phyloP scores from a whole-genome alignment of 2,329 filamentous ascomycete genomes.

The Fusarium concolor region DNA sequence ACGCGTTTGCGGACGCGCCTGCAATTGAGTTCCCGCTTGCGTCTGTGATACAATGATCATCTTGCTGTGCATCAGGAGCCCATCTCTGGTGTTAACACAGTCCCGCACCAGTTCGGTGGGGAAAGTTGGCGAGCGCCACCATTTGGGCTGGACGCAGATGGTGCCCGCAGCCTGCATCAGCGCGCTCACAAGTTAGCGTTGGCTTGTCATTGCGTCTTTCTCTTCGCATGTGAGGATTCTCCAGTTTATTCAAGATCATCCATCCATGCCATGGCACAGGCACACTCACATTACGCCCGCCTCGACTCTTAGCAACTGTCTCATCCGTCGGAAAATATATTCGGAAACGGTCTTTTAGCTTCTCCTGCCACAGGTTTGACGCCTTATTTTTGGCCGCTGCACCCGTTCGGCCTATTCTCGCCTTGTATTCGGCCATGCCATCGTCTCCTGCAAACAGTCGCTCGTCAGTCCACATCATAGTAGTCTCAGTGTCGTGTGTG shows the following conservation, averaged over 20 bases:
- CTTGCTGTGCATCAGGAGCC: slow-evolving; percentile 91
- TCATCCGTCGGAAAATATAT: slow-evolving; percentile 84
- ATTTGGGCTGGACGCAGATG: slow-evolving; percentile 80
- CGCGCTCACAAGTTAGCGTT: slow-evolving; percentile 42
- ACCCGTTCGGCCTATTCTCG: slow-evolving; percentile 50
- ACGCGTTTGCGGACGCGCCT: slow-evolving; percentile 26
- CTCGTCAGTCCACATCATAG: slow-evolving; percentile 31
- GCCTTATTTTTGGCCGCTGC: slow-evolving; percentile 40
- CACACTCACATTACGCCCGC: slow-evolving; percentile 64
- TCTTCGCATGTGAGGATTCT: slow-evolving; percentile 35
- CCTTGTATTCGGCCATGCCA: slow-evolving; percentile 60
- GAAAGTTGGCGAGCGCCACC: slow-evolving; percentile 78
- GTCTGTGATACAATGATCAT: slow-evolving; percentile 63
- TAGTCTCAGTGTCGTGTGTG: slow-evolving; percentile 23
- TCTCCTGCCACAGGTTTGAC: slow-evolving; percentile 34
- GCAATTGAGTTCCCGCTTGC: slow-evolving; percentile 31
- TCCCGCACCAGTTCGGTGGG: slow-evolving; percentile 79
- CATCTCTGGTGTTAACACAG: slow-evolving; percentile 75
- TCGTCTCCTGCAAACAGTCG: slow-evolving; percentile 47
- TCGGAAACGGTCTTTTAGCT: slow-evolving; percentile 66
- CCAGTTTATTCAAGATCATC: slow-evolving; percentile 28
- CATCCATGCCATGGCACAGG: slow-evolving; percentile 13
- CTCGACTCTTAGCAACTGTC: slow-evolving; percentile 74
- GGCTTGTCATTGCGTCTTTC: slow-evolving; percentile 23
- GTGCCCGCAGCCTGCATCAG: slow-evolving; percentile 77